phyloP scores from a whole-genome alignment of 805 yeast genomes.

The Nakazawaea ambrosiae region DNA sequence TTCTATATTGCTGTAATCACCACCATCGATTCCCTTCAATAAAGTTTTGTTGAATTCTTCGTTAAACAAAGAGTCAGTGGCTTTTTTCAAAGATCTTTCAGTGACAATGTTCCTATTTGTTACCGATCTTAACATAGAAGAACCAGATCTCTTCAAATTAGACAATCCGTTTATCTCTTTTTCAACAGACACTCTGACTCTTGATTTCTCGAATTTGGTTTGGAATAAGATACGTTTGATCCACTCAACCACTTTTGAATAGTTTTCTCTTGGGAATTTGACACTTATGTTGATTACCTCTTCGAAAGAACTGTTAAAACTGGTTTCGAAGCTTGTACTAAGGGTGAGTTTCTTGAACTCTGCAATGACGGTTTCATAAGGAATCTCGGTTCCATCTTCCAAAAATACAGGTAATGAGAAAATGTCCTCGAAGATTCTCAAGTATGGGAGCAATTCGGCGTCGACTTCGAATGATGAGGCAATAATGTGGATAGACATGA shows the following conservation, averaged over 20 bases:
- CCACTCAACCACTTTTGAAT: constrained; percentile 72
- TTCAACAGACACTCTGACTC: constrained; percentile 62
- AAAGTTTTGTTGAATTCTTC: constrained; percentile 50
- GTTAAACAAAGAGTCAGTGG: constrained; percentile 57
- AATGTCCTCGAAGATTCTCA: constrained; percentile 55
- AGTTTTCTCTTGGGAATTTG: constrained; percentile 55
- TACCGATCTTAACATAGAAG: constrained; percentile 59
- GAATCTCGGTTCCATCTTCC: constrained; percentile 50
- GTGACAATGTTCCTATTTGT: constrained; percentile 45
- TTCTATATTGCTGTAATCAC: constrained; percentile 40
- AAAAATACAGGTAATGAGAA: constrained; percentile 66
- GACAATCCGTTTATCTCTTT: constrained; percentile 53
- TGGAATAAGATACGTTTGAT: constrained; percentile 54
- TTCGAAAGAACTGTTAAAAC: constrained; percentile 48
- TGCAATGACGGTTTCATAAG: constrained; percentile 73
- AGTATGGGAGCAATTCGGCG: constrained; percentile 49
- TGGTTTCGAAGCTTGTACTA: constrained; percentile 45
- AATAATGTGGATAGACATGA: constrained; percentile 59
- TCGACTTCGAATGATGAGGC: constrained; percentile 50
- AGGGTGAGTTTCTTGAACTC: constrained; percentile 69
- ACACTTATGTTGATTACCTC: constrained; percentile 62
- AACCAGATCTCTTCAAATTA: constrained; percentile 57
- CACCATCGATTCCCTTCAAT: constrained; percentile 44
- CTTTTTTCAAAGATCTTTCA: constrained; percentile 55
- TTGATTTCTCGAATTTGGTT: constrained; percentile 62